Evolutionary conservation across 768 basidiomycete species (phyloP), one percentile per base, ranked within the genome.

Genomic region (Calocera cornea): DNA sequence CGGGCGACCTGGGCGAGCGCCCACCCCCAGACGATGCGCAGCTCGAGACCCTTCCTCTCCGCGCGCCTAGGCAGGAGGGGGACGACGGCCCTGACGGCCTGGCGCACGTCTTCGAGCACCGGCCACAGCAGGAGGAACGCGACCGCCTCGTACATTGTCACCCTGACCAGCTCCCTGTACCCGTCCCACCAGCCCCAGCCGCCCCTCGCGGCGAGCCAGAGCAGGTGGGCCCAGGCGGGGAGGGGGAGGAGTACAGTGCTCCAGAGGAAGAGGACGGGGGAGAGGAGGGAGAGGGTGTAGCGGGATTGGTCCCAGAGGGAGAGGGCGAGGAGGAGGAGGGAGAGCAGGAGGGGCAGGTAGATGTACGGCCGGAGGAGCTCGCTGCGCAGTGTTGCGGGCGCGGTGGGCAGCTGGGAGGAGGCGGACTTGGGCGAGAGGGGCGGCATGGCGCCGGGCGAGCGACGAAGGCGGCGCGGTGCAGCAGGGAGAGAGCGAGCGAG

Each of bases 221-320:
- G 54, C 14, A 60, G 27, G 19, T 60, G 54, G 2, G 31, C 54
- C 54, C 54, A 60, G 31, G 10, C 7, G 7, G 54, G 54, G 27
- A 60, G 31, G 31, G 54, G 54, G 54, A 60, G 54, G 31, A 60
- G 54, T 11, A 60, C 22, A 19, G 54, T 60, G 54, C 54, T 60
- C 54, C 54, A 60, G 7, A 60, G 54, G 54, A 60, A 60, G 24
- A 60, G 54, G 31, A 60, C 27, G 54, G 54, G 54, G 16, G 54
- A 60, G 54, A 60, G 54, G 54, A 60, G 11, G 54, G 54, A 60
- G 54, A 60, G 54, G 54, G 27, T 27, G 54, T 29, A 29, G 2
- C 54, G 54, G 14, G 54, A 60, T 60, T 60, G 54, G 54, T 60
- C 54, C 54, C 54, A 60, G 24, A 60, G 54, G 14, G 54, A 14